Base-by-base conservation (phyloP, 495 filamentous ascomycete genomes). In the Penicillium goetzii region DNA sequence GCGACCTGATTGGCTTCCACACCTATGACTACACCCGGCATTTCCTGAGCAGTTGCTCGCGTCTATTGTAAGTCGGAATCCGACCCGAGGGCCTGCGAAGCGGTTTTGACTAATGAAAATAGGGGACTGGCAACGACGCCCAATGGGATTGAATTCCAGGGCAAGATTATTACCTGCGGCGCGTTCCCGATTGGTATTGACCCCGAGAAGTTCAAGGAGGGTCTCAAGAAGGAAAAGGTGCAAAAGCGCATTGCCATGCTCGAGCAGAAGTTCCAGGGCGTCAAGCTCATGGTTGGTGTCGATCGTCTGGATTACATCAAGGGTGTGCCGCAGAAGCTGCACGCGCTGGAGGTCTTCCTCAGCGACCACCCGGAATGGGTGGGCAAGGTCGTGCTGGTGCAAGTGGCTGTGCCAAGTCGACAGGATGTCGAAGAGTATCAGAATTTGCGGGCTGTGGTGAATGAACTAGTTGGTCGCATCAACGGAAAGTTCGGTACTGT, bases 351-450 rank as follows among this genome's bases (percentile, higher is more conserved):
- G 76, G 91, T 97, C 4, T 97, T 99, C 80, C 85, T 99, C 33
- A 95, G 91, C 12, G 93, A 97, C 64, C 93, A 99, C 66, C 94
- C 94, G 4, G 94, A 99, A 78, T 97, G 92, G 92, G 92, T 97
- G 56, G 94, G 94, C 47, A 97, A 96, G 76, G 92, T 99, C n/a
- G 93, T 97, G 9, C 84, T 99, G 10, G 92, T 99, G 6, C 94
- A 99, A 76, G 93, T 99, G 14, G 94, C 94, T 3, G 93, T 99
- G 6, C 94, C 94, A 2, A 94, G 90, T 67, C 85, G 94, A 54
- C 90, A 95, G 65, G 95, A 99, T 76, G 94, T 99, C 43, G 93
- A 99, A 69, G 94, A 97, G 70, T 99, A 99, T 69, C 95, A 97
- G 73, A 97, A 97, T 72, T 78, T 99, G 57, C 85, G 94, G 9